Evolutionary conservation across 352 stramenopile species (phyloP), one percentile per base, ranked within the genome.

Genomic region (Pythium utonaiense): DNA sequence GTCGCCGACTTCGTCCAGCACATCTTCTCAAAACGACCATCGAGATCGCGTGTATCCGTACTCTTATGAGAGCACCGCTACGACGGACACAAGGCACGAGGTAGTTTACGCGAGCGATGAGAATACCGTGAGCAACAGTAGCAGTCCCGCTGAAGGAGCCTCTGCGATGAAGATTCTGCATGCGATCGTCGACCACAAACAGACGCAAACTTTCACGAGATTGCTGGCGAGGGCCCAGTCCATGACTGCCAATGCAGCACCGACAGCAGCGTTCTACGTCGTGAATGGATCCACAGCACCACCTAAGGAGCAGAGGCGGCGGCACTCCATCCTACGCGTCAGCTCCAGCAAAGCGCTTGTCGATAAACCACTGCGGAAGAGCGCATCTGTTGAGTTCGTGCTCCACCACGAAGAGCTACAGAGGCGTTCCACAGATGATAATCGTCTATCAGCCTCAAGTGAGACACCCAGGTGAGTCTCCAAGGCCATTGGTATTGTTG

Each of bases 321-420:
- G 63, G 31, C 41, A 86, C 44, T 91, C 81, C 3, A 91, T 93
- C 48, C 63, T 93, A 49, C 74, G 83, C 13, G 75, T 90, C 58
- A 80, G 68, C 47, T 77, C 83, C 25, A 61, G 40, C 69, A 68
- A 63, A 62, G 49, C 8, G 22, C 47, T 53, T 55, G 52, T 42
- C 21, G 67, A 71, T 27, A 73, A 62, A 28, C 41, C 57, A 3
- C 58, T 91, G 24, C 76, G 67, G 57, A 91, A 91, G 61, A 88
- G 76, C 38, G 67, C 77, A 17, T 90, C 80, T 1, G 83, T 93
- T 10, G 81, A 93, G 64, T 91, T 92, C 59, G 67, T 73, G 28
- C 54, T 90, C 10, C 66, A 86, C 47, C 63, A 83, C 14, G 73
- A 75, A 28, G 70, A 78, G 28, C 50, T 62, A 16, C 41, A 70